These are phyloP conservation scores for Cystobasidiaceae sp. DNA, from an alignment of 1,284 basidiomycete species.

Conservation along the genomic window DNA sequence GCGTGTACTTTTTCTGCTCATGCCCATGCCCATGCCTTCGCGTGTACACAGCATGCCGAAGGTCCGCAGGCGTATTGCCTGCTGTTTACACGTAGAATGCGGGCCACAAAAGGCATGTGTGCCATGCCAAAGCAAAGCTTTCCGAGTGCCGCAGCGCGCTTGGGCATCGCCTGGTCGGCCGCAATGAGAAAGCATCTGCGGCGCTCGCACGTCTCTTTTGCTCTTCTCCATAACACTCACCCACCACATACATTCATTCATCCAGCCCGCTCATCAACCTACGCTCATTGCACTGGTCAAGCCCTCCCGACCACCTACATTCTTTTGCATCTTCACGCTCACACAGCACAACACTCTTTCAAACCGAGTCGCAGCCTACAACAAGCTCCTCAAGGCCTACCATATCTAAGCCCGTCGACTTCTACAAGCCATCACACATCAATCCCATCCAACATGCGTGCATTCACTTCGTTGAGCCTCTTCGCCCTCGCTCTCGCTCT, in stretches of 20 bases:
- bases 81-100: too few relatives aligned
- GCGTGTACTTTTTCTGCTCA: too few relatives aligned
- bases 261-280: background rate
- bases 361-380: conserved; percentile 1
- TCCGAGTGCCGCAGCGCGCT: too few relatives aligned
- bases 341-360: conserved; percentile 30
- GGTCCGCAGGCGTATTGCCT: too few relatives aligned
- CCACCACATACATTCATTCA: background rate
- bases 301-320: background rate
- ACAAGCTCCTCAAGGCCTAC: background rate
- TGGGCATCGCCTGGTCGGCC: too few relatives aligned
- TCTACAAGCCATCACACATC: background rate
- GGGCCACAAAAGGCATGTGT: too few relatives aligned
- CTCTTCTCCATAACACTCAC: conserved; percentile 1
- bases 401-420: background rate
- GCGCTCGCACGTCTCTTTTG: background rate
- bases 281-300: background rate
- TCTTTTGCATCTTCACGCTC: conserved; percentile 22
- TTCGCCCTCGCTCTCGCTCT: conserved; percentile 26
- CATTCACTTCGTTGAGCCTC: conserved; percentile 2
- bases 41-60: too few relatives aligned
- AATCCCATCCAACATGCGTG: conserved; percentile 10
- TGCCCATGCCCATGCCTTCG: too few relatives aligned
- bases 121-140: too few relatives aligned
- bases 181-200: too few relatives aligned